Evolutionary conservation across 2,329 filamentous ascomycete genomes (phyloP).

Genomic region (Colletotrichum ledebouriae): DNA sequence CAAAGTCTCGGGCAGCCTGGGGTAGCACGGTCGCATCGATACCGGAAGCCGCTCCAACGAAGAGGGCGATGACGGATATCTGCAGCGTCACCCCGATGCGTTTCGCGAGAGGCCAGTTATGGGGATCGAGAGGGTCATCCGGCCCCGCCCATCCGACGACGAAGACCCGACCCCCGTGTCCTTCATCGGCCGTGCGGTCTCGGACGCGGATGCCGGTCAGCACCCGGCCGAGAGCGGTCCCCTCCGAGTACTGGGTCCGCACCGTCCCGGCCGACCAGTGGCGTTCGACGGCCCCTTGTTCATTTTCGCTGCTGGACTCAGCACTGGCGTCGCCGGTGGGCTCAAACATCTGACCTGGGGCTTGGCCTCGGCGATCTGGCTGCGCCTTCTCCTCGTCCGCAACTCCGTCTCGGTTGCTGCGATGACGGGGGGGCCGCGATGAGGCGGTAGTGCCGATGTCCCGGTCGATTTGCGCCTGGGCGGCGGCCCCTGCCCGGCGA

Average conservation of each 20-base stretch:
- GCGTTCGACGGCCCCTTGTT: conserved; percentile 1
- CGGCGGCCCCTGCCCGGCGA: conserved; percentile 26
- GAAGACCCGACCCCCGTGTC: conserved; percentile 49
- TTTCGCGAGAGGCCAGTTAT: conserved; percentile 57
- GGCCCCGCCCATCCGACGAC: conserved; percentile 51
- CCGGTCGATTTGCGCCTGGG: conserved; percentile 33
- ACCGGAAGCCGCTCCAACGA: conserved; percentile 64
- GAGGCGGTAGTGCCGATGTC: conserved; percentile 7
- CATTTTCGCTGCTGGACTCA: conserved; percentile 1
- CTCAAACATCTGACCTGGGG: background rate
- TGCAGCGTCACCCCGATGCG: conserved; percentile 56
- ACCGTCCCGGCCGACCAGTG: conserved; percentile 12
- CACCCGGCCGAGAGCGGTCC: conserved; percentile 47
- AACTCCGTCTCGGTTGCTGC: background rate
- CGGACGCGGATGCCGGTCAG: conserved; percentile 50
- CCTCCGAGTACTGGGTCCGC: conserved; percentile 21
- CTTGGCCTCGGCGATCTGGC: background rate
- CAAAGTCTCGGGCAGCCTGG: conserved; percentile 59
- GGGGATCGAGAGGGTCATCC: conserved; percentile 58
- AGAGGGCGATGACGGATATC: conserved; percentile 61
- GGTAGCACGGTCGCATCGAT: conserved; percentile 64
- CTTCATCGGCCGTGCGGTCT: conserved; percentile 45
- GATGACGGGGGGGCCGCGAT: background rate
- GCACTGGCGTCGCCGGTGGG: background rate
- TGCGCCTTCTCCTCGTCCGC: conserved; percentile 9